These are phyloP conservation scores for Eucalyptus sp. DNA, from an alignment of 345 rosid species.

Conservation along the genomic window DNA sequence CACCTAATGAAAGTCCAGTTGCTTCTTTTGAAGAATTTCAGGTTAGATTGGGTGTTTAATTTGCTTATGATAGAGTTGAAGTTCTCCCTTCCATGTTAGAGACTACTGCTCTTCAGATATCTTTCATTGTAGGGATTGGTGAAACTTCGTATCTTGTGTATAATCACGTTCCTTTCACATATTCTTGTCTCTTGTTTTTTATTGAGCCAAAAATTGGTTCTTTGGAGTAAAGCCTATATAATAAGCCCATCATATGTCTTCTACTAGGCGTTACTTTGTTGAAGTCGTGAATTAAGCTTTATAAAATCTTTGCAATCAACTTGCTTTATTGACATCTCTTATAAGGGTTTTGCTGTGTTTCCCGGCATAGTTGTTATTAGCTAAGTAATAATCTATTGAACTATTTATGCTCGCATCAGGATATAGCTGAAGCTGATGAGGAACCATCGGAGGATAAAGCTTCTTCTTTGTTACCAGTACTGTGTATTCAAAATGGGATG, in stretches of 20 bases:
- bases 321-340: neutral
- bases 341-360: neutral
- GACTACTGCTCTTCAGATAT: neutral
- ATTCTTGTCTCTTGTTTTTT: neutral
- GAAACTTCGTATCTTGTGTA: neutral
- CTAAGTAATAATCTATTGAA: neutral
- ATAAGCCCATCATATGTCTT: neutral
- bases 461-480: conserved; percentile 58
- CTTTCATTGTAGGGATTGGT: neutral
- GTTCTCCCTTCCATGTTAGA: neutral
- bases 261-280: neutral
- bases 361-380: neutral
- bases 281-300: neutral
- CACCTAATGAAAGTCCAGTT: conserved; percentile 28
- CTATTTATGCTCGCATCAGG: conserved; percentile 15
- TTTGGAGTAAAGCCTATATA: neutral
- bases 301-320: neutral
- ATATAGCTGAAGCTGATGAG: conserved; percentile 21
- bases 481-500: conserved; percentile 77
- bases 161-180: neutral
- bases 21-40: conserved; percentile 29
- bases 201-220: neutral
- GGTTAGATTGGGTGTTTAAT: neutral
- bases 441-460: conserved; percentile 29
- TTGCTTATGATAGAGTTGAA: neutral